Evolutionary conservation across 1,139 yeast species (phyloP).

Genomic region (Diutina rugosa): DNA sequence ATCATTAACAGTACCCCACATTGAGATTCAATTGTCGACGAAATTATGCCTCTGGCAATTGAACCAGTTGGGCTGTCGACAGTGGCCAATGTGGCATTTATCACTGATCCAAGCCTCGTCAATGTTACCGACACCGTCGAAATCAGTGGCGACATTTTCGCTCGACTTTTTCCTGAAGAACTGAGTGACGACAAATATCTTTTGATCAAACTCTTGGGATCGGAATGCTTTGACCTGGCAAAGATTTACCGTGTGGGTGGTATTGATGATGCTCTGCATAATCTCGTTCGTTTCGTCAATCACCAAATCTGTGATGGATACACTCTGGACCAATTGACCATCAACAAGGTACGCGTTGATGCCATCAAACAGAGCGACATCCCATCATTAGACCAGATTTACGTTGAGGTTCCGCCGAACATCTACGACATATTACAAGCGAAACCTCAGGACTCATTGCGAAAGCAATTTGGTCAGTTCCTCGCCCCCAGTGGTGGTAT

Average conservation of each 20-base stretch:
- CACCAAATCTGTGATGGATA: conserved; percentile 5
- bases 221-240: conserved; percentile 24
- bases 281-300: conserved; percentile 18
- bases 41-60: conserved; percentile 9
- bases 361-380: conserved; percentile 15
- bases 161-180: conserved; percentile 17
- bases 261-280: conserved; percentile 18
- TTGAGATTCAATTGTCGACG: neutral
- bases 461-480: conserved; percentile 17
- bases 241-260: conserved; percentile 23
- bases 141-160: conserved; percentile 21
- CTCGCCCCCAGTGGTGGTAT: conserved; percentile 18
- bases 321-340: conserved; percentile 13
- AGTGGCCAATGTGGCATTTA: conserved; percentile 18
- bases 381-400: conserved; percentile 18
- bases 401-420: conserved; percentile 31
- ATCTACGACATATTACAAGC: conserved; percentile 25
- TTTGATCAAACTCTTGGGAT: conserved; percentile 30
- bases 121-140: conserved; percentile 17
- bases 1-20: conserved; percentile 1
- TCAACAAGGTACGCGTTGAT: conserved; percentile 20
- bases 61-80: conserved; percentile 8
- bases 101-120: conserved; percentile 16
- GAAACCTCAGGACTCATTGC: conserved; percentile 14
- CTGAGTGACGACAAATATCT: conserved; percentile 12